Evolutionary conservation across 2,329 filamentous ascomycete genomes (phyloP), one percentile per base, ranked within the genome.

Genomic region (Aspergillus puulaauensis): DNA sequence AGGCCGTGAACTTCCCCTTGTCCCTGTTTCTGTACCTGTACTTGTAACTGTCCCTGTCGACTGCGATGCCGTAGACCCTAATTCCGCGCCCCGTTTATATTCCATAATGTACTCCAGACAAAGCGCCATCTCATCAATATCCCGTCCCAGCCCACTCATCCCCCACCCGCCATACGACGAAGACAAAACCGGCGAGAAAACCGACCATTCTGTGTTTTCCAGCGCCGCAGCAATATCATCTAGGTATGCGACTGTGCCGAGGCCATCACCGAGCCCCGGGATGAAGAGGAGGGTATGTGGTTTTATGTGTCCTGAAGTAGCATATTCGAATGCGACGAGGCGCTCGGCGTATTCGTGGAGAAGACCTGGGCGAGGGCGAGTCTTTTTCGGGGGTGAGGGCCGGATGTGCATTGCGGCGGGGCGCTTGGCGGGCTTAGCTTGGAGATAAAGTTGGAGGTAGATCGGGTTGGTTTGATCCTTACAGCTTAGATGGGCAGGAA

Each of bases 91-190:
- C 2, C 62, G 57, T 54, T 77, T 76, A 47, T 71, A 67, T 0
- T 65, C 54, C 9, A 72, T 74, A 59, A 86, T 79, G 61, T 84
- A 85, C 12, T 71, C 56, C 1, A 86, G 79, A 59, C 82, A 80
- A 54, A 76, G 69, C 0, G 71, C 79, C 17, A 87, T 73, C 62
- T 87, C 83, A 31, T 76, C 70, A 3, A 82, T 79, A 66, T 88
- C 85, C 54, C 77, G 75, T 43, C 77, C 72, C 2, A 88, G 75
- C 41, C 76, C 80, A 41, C 76, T 72, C 4, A 78, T 77, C 15
- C 83, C 85, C 79, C 83, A 88, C 51, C 80, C 80, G 45, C 72
- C 74, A 60, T 83, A 83, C 2, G 81, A 79, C 0, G 82, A 84
- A 21, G 77, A 77, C 35, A 84, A 73, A 7, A 81, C 70, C 7